phyloP scores from a whole-genome alignment of 163 green algal genomes.

The Scenedesmus sp. region DNA sequence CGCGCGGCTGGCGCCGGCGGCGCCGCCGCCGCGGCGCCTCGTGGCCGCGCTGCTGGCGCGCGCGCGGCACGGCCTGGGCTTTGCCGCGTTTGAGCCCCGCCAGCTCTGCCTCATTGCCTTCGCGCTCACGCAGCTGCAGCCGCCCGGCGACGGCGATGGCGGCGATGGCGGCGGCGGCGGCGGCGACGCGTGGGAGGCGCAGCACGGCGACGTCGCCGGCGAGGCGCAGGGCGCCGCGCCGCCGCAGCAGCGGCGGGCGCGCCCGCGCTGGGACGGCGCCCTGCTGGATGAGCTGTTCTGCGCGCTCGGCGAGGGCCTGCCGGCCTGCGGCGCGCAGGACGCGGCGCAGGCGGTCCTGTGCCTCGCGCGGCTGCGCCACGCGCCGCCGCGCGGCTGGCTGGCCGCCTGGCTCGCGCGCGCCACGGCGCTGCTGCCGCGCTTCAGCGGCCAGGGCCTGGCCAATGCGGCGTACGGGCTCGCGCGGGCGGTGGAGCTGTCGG shows the following conservation, averaged over 20 bases:
- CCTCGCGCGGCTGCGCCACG: background rate
- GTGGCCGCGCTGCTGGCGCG: constrained; percentile 1
- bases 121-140: constrained; percentile 9
- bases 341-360: constrained; percentile 12
- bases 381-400: constrained; percentile 12
- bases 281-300: constrained; percentile 13
- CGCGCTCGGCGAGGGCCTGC: background rate
- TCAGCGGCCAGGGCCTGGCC: constrained; percentile 28
- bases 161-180: too few relatives aligned
- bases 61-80: background rate
- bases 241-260: background rate
- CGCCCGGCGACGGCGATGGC: background rate
- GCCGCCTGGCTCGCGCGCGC: constrained; percentile 12
- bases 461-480: constrained; percentile 39
- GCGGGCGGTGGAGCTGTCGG: background rate
- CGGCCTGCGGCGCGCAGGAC: constrained; percentile 12
- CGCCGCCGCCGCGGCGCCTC: background rate
- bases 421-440: constrained; percentile 20
- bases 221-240: too few relatives aligned
- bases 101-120: constrained; percentile 21
- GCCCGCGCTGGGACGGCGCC: background rate
- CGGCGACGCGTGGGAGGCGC: too few relatives aligned
- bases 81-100: constrained; percentile 12
- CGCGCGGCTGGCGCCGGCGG: background rate
- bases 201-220: background rate